A percentile compares a stretch with the other conserved stretches of the same genome.
These are phyloP conservation scores for Novymonas esmeraldas DNA, from an alignment of 208 protist genomes.

Conservation along the genomic window DNA sequence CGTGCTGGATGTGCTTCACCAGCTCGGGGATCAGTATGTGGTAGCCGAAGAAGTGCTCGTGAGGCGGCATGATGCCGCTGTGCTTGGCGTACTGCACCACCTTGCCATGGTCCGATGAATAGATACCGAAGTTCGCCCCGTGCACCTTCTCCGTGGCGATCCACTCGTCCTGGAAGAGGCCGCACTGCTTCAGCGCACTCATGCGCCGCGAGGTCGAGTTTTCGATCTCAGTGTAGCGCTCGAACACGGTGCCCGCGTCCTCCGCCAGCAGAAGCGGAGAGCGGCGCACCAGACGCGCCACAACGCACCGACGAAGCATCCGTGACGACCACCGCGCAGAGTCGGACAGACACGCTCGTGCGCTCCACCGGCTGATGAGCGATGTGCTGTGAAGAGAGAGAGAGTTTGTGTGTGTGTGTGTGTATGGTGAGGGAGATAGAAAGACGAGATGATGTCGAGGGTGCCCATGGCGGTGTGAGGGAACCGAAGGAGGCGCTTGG, in stretches of 20 bases:
- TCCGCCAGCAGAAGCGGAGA: constrained; percentile 35
- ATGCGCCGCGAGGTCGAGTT: constrained; percentile 79
- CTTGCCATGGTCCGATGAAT: constrained; percentile 65
- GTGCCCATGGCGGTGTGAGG: too few species aligned
- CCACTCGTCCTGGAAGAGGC: constrained; percentile 82
- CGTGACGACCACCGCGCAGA: too few species aligned
- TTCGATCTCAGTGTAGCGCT: constrained; percentile 86
- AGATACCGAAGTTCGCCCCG: constrained; percentile 89
- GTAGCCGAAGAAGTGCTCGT: constrained; percentile 90
- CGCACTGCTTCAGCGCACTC: constrained; percentile 41
- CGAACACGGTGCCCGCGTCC: constrained; percentile 46
- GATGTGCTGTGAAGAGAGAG: too few species aligned
- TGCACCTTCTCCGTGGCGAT: constrained; percentile 91
- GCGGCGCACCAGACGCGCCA: constrained; percentile 21
- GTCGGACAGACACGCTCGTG: too few species aligned
- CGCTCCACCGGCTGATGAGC: too few species aligned
- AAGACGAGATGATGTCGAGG: too few species aligned
- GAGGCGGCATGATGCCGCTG: constrained; percentile 78
- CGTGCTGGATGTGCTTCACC: constrained; percentile 33
- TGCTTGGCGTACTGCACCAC: constrained; percentile 75
- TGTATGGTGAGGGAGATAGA: too few species aligned
- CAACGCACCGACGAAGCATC: constrained; percentile 29
- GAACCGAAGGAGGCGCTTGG: too few species aligned
- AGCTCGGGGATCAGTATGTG: constrained; percentile 78
- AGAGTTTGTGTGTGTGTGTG: too few species aligned